Evolutionary conservation across 768 basidiomycete genomes (phyloP).

Genomic region (Coprinopsis sp.): DNA sequence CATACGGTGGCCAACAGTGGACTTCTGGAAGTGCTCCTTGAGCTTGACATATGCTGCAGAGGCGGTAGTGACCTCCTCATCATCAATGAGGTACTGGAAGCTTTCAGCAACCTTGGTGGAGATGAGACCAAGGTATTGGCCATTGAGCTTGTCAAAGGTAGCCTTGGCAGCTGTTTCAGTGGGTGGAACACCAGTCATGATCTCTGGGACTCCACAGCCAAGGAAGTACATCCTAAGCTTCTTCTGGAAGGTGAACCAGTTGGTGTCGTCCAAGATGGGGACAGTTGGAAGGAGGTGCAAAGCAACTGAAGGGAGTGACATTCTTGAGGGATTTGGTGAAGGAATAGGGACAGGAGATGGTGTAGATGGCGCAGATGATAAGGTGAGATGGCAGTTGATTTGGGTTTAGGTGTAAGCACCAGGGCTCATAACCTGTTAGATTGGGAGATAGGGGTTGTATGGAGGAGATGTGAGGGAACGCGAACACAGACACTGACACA

Average conservation of each 20-base stretch:
- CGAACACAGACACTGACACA: too few species aligned
- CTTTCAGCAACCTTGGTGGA: neutral
- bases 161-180: too few species aligned
- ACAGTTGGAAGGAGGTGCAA: neutral
- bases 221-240: too few species aligned
- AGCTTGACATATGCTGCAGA: neutral
- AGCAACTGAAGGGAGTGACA: neutral
- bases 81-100: neutral
- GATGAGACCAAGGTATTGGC: neutral
- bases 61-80: neutral
- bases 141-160: neutral
- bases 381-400: neutral
- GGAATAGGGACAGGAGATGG: neutral
- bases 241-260: neutral
- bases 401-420: neutral
- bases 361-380: neutral
- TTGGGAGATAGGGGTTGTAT: too few species aligned
- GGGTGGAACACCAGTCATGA: too few species aligned
- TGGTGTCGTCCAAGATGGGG: neutral
- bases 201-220: too few species aligned
- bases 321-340: too few species aligned
- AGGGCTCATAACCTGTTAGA: neutral
- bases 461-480: too few species aligned
- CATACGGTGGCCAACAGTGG: neutral
- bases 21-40: neutral